Evolutionary conservation across 2,329 filamentous ascomycete genomes (phyloP).

Genomic region (Neofusicoccum laricinum): DNA sequence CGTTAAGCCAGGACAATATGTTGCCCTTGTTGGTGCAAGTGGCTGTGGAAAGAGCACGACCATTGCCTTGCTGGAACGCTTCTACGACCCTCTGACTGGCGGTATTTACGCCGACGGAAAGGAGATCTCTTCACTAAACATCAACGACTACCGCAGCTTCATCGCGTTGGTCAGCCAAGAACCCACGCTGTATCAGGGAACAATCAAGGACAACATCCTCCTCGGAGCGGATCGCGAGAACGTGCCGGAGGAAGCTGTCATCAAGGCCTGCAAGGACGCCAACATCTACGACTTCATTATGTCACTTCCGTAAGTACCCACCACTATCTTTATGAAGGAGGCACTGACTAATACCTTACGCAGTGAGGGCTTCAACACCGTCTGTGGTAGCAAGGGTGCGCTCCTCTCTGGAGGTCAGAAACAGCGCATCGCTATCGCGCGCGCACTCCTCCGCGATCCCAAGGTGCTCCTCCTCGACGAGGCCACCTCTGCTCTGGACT

Average conservation of each 20-base stretch:
- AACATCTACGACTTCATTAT: slow-evolving; percentile 34
- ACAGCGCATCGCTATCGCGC: slow-evolving; percentile 86
- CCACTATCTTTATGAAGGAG: no score
- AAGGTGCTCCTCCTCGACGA: slow-evolving; percentile 60
- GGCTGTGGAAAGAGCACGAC: slow-evolving; percentile 91
- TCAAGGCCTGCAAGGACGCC: slow-evolving; percentile 75
- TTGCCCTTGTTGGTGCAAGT: slow-evolving; percentile 84
- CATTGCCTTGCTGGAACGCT: slow-evolving; percentile 82
- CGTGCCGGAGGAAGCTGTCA: slow-evolving; percentile 67
- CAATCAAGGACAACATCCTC: slow-evolving; percentile 84
- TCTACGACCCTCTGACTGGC: slow-evolving; percentile 81
- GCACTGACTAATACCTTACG: background rate
- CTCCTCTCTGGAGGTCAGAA: slow-evolving; percentile 84
- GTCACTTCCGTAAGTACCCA: slow-evolving; percentile 20
- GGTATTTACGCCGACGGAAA: slow-evolving; percentile 76
- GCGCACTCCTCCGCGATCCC: slow-evolving; percentile 82
- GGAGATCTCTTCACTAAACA: slow-evolving; percentile 66
- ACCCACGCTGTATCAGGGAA: slow-evolving; percentile 90
- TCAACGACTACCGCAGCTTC: slow-evolving; percentile 75
- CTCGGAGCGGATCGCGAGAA: slow-evolving; percentile 58
- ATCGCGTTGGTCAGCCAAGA: slow-evolving; percentile 92
- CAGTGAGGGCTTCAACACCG: slow-evolving; percentile 59
- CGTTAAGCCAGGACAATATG: slow-evolving; percentile 73
- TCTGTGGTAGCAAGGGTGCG: slow-evolving; percentile 32
- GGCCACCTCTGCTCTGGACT: slow-evolving; percentile 18